A percentile compares a stretch with the other conserved stretches of the same genome.
Conservation (phyloP, 192 early-diverging fungal genomes). For the Backusella circina region DNA sequence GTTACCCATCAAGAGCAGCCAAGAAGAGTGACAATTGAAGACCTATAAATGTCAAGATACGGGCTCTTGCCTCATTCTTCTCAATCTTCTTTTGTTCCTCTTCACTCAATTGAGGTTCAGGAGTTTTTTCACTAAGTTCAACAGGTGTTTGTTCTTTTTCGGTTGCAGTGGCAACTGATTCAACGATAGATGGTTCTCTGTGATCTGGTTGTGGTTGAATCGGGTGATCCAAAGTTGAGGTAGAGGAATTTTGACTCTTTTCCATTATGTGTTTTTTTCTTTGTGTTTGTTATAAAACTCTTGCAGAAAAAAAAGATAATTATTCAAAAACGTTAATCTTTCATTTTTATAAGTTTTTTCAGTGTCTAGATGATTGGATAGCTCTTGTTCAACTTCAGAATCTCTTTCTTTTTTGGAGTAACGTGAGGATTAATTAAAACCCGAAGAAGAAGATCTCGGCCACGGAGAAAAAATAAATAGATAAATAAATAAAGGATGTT, state of each 20-base stretch:
- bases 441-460: conserved; percentile 3
- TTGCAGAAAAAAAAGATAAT: background rate
- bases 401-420: background rate
- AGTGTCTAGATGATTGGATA: background rate
- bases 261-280: background rate
- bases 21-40: conserved; percentile 31
- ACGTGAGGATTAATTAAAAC: background rate
- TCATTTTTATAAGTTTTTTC: background rate
- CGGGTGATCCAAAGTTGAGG: background rate
- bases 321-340: background rate
- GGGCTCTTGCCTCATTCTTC: background rate
- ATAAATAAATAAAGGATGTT: background rate
- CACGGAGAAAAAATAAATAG: background rate
- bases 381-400: background rate
- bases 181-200: background rate
- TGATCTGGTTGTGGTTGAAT: background rate
- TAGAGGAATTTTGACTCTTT: background rate
- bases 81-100: background rate
- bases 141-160: background rate
- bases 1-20: conserved; percentile 40
- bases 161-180: background rate
- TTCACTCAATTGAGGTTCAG: background rate
- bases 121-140: background rate
- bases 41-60: conserved; percentile 28
- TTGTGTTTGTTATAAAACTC: background rate